Percentiles rank a stretch among this genome's conserved stretches.
phyloP scores from a whole-genome alignment of 2,329 filamentous ascomycete genomes.

The Hymenoscyphus fraxineus region DNA sequence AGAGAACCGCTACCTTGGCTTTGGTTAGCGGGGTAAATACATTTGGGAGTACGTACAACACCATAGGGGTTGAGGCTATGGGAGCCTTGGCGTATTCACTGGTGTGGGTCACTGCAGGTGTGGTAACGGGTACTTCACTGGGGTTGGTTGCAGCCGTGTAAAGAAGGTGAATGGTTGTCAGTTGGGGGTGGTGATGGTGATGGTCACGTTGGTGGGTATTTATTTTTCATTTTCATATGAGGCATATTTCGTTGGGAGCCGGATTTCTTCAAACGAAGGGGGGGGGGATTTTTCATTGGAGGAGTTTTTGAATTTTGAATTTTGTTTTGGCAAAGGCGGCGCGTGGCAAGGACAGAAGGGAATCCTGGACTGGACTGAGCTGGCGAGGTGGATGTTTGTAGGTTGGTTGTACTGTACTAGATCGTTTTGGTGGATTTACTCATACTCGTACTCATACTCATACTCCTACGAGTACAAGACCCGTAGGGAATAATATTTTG shows the following conservation, averaged over 20 bases:
- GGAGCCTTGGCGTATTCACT: constrained; percentile 71
- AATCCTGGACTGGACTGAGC: neutral
- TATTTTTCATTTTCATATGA: constrained; percentile 8
- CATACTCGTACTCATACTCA: too few relatives aligned
- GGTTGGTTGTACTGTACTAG: neutral
- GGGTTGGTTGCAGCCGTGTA: constrained; percentile 49
- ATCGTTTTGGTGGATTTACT: neutral
- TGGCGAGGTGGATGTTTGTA: neutral
- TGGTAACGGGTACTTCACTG: constrained; percentile 54
- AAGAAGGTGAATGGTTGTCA: constrained; percentile 3
- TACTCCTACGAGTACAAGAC: too few relatives aligned
- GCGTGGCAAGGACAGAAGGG: constrained; percentile 1
- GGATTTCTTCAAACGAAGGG: neutral
- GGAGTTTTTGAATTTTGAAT: too few relatives aligned
- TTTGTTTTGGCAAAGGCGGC: constrained; percentile 10
- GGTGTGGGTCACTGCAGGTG: constrained; percentile 68
- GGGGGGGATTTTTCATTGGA: constrained; percentile 4
- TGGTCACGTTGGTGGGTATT: neutral
- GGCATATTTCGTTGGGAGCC: constrained; percentile 4
- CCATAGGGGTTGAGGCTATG: constrained; percentile 64
- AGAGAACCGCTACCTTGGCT: constrained; percentile 58
- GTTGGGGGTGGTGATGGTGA: neutral
- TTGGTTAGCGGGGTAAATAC: constrained; percentile 55
- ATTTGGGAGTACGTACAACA: constrained; percentile 61
- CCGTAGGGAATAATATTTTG: neutral